Conservation (phyloP, 495 filamentous ascomycete species). For the Penicillium herquei region DNA sequence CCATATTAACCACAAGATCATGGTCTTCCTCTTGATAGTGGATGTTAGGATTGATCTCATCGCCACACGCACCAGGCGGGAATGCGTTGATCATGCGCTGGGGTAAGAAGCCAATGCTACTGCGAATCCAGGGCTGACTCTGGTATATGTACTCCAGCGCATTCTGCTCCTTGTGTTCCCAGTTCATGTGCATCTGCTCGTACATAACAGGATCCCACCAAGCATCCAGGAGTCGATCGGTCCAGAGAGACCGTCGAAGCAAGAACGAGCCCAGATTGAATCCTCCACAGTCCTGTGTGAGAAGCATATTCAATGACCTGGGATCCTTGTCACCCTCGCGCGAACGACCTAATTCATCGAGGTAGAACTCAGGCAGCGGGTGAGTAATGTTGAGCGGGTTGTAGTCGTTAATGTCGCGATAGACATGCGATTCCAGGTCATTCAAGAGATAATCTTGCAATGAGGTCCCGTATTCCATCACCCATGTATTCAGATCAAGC, state of each 20-base stretch:
- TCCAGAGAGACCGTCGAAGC: constrained; percentile 78
- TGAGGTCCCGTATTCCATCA: constrained; percentile 94
- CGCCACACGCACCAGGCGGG: constrained; percentile 83
- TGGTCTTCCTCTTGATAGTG: constrained; percentile 84
- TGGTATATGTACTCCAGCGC: constrained; percentile 89
- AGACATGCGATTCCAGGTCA: constrained; percentile 68
- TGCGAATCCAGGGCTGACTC: constrained; percentile 89
- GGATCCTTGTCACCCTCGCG: constrained; percentile 69
- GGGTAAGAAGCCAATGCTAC: constrained; percentile 82
- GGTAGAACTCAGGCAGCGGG: constrained; percentile 66
- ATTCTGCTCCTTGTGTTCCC: constrained; percentile 98
- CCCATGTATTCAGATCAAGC: constrained; percentile 95
- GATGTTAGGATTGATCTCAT: constrained; percentile 67
- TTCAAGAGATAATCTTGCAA: constrained; percentile 89
- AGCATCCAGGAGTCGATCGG: constrained; percentile 86
- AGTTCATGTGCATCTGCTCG: constrained; percentile 98
- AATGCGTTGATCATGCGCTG: constrained; percentile 95
- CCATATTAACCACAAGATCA: constrained; percentile 99
- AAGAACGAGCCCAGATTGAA: constrained; percentile 99
- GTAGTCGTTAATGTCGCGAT: constrained; percentile 94
- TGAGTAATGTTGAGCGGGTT: constrained; percentile 95
- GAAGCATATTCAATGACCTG: constrained; percentile 77
- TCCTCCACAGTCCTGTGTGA: constrained; percentile 92
- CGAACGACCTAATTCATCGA: constrained; percentile 71
- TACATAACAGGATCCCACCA: constrained; percentile 99